Percentiles rank a stretch among this genome's conserved stretches.
These are phyloP conservation scores for Corymbia maculata DNA, from an alignment of 345 rosid species.

Conservation along the genomic window DNA sequence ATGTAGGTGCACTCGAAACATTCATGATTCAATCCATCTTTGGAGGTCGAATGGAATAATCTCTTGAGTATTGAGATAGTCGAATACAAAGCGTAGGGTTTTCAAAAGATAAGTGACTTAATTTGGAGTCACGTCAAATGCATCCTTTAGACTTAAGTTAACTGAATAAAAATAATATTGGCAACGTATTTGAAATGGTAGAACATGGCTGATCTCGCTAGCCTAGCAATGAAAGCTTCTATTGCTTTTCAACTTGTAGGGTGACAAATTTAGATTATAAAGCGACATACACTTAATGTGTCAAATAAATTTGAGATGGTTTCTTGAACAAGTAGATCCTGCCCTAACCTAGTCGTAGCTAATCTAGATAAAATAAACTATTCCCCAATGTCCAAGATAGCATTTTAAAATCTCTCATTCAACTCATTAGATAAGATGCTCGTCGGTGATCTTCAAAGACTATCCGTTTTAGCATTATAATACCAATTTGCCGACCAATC, in stretches of 20 bases:
- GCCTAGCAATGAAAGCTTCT: neutral
- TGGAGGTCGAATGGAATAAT: neutral
- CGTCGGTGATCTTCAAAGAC: neutral
- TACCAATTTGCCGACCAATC: neutral
- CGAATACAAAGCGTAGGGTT: neutral
- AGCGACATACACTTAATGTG: neutral
- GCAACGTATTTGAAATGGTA: neutral
- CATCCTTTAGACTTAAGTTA: rapidly evolving
- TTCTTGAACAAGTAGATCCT: neutral
- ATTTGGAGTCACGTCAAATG: neutral
- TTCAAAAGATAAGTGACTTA: neutral
- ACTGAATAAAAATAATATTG: neutral
- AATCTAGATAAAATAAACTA: neutral
- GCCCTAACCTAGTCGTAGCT: neutral
- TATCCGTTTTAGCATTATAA: neutral
- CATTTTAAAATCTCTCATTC: neutral
- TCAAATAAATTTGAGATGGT: neutral
- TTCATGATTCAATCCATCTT: neutral
- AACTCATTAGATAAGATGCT: neutral
- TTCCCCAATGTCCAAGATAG: neutral
- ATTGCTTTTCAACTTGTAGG: neutral
- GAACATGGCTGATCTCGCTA: rapidly evolving
- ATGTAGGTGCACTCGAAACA: neutral
- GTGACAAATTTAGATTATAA: neutral
- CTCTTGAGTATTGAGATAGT: neutral